phyloP scores from a whole-genome alignment of 2,329 filamentous ascomycete genomes.

The Aureobasidium musti region DNA sequence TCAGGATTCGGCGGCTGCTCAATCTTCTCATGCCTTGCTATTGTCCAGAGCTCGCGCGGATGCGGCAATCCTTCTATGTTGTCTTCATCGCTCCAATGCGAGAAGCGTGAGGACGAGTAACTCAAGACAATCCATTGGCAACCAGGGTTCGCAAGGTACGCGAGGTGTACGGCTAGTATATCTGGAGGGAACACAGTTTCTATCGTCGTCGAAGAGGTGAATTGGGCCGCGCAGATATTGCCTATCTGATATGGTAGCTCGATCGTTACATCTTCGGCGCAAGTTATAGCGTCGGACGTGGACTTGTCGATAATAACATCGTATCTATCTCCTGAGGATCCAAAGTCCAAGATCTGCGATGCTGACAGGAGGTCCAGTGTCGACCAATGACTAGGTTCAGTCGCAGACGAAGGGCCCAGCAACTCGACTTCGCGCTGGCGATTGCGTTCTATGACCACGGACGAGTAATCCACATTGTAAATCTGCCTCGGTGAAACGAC shows the following conservation, averaged over 20 bases:
- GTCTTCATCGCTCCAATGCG: not conserved
- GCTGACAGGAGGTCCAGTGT: not conserved
- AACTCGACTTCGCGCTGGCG: not conserved
- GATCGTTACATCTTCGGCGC: not conserved
- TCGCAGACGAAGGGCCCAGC: not conserved
- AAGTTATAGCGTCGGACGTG: slow-evolving; percentile 13
- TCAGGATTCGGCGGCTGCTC: not conserved
- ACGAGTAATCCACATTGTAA: slow-evolving; percentile 20
- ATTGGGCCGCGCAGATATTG: not conserved
- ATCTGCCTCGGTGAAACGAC: not conserved
- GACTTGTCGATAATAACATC: slow-evolving; percentile 20
- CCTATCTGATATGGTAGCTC: not conserved
- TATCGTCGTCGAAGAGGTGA: too few relatives aligned
- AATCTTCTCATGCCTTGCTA: slow-evolving; percentile 8
- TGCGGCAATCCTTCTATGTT: not conserved
- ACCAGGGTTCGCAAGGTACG: slow-evolving; percentile 1
- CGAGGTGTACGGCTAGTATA: not conserved
- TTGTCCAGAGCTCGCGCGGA: not conserved
- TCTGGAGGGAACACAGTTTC: not conserved
- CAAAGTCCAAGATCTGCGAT: not conserved
- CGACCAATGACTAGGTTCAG: not conserved
- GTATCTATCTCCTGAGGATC: not conserved
- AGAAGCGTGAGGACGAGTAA: slow-evolving; percentile 8
- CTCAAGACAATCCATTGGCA: slow-evolving; percentile 8
- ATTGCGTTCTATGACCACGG: not conserved